Evolutionary conservation across 2,329 filamentous ascomycete genomes (phyloP), one percentile per base, ranked within the genome.

Genomic region (Fusarium pseudograminearum): DNA sequence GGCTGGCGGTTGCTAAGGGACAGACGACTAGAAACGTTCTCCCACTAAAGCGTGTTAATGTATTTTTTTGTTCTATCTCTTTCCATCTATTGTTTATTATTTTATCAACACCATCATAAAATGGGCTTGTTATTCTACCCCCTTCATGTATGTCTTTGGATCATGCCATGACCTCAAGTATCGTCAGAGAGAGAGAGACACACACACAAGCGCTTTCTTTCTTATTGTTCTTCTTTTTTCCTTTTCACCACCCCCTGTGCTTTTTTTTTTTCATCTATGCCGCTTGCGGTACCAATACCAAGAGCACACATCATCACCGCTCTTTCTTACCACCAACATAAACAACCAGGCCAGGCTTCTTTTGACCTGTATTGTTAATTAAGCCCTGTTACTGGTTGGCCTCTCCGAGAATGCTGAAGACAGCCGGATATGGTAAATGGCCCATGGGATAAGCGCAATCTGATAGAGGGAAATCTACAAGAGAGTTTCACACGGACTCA

Each of bases 31-130:
- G 38, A 26, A 28, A 51, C 24, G 41, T 63, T 44, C 18, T 44
- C 26, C 30, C 53, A 51, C 45, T 40, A 34, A 63, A 67, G 57
- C 57, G 52, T 71, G 54, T 68, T 61, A 44, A 46, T 61, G 38
- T 57, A 40, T 22, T 14, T 59, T 59, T 64, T 38, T 30, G 12
- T 30, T 46, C 28, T 46, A 15, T 44, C 7, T 44, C 22, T 22
- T 50, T 40, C 48, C 28, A 52, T 34, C 26, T 56, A 48, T 53
- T 61, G 22, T 48, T 52, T 48, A 42, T 62, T 50, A 20, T 52
- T 28, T 28, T 52, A 20, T 44, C 47, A 60, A 30, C 40, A 47
- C 48, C 62, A 53, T 54, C 62, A 66, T 61, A 54, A 55, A 54
- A 48, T 9, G 36, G 56, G 54, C 36, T 42, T 30, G 40, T 52